phyloP scores from a whole-genome alignment of 768 basidiomycete genomes.

The Chalciporus piperatus region DNA sequence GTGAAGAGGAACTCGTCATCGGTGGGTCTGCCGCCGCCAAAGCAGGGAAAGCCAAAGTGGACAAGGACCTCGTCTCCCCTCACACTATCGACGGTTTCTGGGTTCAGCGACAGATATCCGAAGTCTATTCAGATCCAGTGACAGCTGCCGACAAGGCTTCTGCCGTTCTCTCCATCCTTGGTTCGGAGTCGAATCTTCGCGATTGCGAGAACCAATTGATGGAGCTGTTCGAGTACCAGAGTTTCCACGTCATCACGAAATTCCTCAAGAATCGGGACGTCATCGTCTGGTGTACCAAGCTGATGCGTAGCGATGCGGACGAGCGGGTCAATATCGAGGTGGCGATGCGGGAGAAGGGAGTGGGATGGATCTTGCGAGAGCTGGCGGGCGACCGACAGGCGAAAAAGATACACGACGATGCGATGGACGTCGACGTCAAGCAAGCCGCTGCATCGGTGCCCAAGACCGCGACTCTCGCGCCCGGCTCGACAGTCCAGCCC shows the following conservation, averaged over 20 bases:
- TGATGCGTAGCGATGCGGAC: constrained; percentile 85
- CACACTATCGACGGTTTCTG: constrained; percentile 96
- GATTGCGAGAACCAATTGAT: constrained; percentile 96
- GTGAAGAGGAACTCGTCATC: constrained; percentile 74
- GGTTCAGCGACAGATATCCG: constrained; percentile 92
- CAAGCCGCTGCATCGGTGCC: constrained; percentile 48
- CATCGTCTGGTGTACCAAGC: constrained; percentile 96
- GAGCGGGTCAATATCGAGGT: constrained; percentile 93
- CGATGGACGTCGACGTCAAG: constrained; percentile 79
- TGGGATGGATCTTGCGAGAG: constrained; percentile 93
- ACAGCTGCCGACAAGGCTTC: constrained; percentile 91
- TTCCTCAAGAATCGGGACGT: constrained; percentile 96
- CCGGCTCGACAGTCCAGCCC: constrained; percentile 85
- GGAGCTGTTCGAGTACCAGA: constrained; percentile 93
- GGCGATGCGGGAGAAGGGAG: constrained; percentile 95
- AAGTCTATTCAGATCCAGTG: constrained; percentile 90
- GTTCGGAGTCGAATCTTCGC: constrained; percentile 81
- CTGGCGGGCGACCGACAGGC: constrained; percentile 77
- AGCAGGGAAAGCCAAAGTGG: constrained; percentile 49
- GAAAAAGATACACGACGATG: constrained; percentile 48
- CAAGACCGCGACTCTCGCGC: constrained; percentile 82
- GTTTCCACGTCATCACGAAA: constrained; percentile 84
- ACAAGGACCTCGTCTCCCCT: constrained; percentile 81
- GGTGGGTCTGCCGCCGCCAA: constrained; percentile 59
- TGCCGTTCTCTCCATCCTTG: constrained; percentile 78